Conservation (phyloP, 2,329 filamentous ascomycete species). For the Acrodontium crateriforme region DNA sequence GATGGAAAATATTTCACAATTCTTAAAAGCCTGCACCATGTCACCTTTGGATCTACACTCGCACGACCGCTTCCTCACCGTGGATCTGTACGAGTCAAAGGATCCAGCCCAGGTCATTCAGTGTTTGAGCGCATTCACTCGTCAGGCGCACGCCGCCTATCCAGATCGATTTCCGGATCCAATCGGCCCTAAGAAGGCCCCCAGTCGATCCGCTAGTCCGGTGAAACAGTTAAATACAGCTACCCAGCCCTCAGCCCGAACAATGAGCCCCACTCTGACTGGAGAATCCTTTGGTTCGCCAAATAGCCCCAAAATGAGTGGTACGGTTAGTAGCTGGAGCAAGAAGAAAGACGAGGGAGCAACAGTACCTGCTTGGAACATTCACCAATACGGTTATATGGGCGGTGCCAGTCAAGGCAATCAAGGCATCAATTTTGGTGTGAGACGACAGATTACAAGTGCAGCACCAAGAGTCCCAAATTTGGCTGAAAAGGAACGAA, state of each 20-base stretch:
- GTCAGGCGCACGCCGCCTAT: slow-evolving; percentile 62
- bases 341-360: slow-evolving; percentile 65
- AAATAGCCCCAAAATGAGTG: slow-evolving; percentile 34
- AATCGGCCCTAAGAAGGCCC: slow-evolving; percentile 58
- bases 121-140: slow-evolving; percentile 81
- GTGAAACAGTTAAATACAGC: slow-evolving; percentile 17
- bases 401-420: slow-evolving; percentile 93
- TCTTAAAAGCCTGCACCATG: slow-evolving; percentile 74
- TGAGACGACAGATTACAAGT: slow-evolving; percentile 80
- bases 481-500: slow-evolving; percentile 70
- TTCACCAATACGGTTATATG: slow-evolving; percentile 96
- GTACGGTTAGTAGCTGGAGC: slow-evolving; percentile 77
- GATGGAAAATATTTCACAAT: slow-evolving; percentile 98
- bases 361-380: slow-evolving; percentile 92
- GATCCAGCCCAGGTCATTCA: slow-evolving; percentile 93
- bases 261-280: slow-evolving; percentile 34
- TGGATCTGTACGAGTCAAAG: slow-evolving; percentile 90
- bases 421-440: slow-evolving; percentile 84
- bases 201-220: slow-evolving; percentile 12
- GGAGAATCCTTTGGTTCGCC: slow-evolving; percentile 46
- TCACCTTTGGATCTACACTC: slow-evolving; percentile 76
- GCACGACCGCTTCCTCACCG: slow-evolving; percentile 92
- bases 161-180: slow-evolving; percentile 59
- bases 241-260: slow-evolving; percentile 17
- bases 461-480: slow-evolving; percentile 66